Evolutionary conservation across 2,329 filamentous ascomycete species (phyloP).

Genomic region (Domatiomyces catenatus): DNA sequence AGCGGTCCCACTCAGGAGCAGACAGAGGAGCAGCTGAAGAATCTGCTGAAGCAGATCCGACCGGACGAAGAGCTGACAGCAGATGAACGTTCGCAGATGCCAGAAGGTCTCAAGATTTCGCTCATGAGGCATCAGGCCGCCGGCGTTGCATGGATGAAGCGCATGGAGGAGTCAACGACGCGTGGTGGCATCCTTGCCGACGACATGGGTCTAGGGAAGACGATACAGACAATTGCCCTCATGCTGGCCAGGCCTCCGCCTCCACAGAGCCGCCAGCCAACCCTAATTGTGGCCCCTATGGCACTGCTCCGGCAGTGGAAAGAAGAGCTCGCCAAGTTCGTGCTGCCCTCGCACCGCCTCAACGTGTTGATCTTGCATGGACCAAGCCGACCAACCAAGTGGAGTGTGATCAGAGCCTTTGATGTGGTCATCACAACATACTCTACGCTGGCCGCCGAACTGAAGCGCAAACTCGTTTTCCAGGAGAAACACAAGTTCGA

Average conservation of each 20-base stretch:
- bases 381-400: conserved; percentile 40
- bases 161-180: conserved; percentile 53
- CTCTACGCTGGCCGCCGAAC: conserved; percentile 53
- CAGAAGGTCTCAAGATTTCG: conserved; percentile 48
- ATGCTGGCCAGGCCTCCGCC: conserved; percentile 53
- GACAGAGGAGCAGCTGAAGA: conserved; percentile 51
- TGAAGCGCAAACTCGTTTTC: conserved; percentile 43
- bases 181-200: conserved; percentile 66
- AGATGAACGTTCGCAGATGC: conserved; percentile 36
- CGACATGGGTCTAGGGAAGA: conserved; percentile 76
- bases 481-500: conserved; percentile 33
- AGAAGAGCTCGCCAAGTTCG: conserved; percentile 57
- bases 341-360: conserved; percentile 44
- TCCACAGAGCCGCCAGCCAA: conserved; percentile 50
- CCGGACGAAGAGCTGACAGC: conserved; percentile 56
- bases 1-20: conserved; percentile 14
- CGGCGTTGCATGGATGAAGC: conserved; percentile 60
- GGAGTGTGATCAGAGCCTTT: conserved; percentile 45
- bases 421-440: conserved; percentile 72
- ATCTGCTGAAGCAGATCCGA: conserved; percentile 55
- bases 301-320: conserved; percentile 74
- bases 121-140: conserved; percentile 73
- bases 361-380: conserved; percentile 57
- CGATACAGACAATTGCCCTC: conserved; percentile 65
- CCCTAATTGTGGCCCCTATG: conserved; percentile 68